phyloP scores from a whole-genome alignment of 257 asterid species.

The Haberlea rhodopensis region DNA sequence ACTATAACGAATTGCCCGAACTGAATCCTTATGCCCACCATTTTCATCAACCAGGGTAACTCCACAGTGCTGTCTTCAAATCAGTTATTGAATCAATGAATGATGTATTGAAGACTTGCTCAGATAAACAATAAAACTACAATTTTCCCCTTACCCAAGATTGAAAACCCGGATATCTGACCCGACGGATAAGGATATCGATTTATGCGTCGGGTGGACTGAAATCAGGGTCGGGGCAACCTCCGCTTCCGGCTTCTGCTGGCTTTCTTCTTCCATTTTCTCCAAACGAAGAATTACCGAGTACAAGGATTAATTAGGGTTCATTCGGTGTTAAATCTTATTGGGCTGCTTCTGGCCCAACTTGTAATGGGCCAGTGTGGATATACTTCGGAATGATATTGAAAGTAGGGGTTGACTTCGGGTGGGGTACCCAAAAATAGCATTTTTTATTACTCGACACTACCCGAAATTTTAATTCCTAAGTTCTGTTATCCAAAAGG shows the following conservation, averaged over 20 bases:
- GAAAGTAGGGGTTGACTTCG: no score
- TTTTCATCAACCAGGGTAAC: conserved; percentile 46
- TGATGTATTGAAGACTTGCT: neutral
- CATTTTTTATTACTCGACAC: no score
- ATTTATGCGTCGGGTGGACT: conserved; percentile 59
- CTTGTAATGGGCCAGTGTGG: neutral
- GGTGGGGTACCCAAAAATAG: no score
- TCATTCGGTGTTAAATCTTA: no score
- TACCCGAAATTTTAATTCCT: no score
- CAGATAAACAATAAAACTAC: neutral
- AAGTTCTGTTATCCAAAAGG: no score
- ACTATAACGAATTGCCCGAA: conserved; percentile 73
- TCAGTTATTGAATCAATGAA: conserved; percentile 20
- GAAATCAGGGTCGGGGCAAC: conserved; percentile 87
- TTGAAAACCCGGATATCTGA: conserved; percentile 74
- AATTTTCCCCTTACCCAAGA: conserved; percentile 44
- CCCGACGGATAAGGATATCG: conserved; percentile 64
- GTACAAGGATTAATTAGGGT: conserved; percentile 30
- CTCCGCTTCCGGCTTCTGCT: conserved; percentile 62
- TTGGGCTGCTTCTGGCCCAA: conserved; percentile 15
- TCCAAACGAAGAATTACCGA: conserved; percentile 23
- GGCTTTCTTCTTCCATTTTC: conserved; percentile 64
- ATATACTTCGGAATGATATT: neutral
- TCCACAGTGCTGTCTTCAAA: conserved; percentile 49
- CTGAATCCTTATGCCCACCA: conserved; percentile 68